Conservation (phyloP, 495 filamentous ascomycete species). For the Hypomontagnella submonticulosa region DNA sequence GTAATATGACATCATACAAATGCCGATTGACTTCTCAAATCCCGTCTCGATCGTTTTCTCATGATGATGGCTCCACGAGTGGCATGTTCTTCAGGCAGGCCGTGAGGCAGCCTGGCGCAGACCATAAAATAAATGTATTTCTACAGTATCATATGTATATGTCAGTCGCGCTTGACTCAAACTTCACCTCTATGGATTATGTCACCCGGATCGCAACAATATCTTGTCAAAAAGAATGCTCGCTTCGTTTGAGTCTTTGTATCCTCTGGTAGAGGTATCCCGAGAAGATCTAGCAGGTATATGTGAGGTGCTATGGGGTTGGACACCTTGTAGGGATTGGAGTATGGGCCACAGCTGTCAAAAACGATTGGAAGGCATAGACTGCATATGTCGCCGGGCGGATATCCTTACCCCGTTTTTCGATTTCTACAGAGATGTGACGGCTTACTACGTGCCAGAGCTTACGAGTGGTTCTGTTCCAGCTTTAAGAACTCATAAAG, state of each 20-base stretch:
- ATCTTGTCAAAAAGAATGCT: too few relatives aligned
- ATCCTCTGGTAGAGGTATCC: not conserved
- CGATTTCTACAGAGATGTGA: not conserved
- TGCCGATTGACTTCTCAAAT: too few relatives aligned
- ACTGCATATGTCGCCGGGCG: not conserved
- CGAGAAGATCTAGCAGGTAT: not conserved
- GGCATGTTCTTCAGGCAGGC: too few relatives aligned
- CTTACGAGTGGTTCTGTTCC: not conserved
- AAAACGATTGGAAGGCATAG: not conserved
- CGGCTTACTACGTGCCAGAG: not conserved
- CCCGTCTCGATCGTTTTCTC: too few relatives aligned
- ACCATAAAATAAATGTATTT: too few relatives aligned
- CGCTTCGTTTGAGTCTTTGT: not conserved
- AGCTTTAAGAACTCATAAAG: not conserved
- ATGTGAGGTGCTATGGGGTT: slow-evolving; percentile 2
- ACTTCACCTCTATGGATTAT: too few relatives aligned
- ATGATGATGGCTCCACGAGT: too few relatives aligned
- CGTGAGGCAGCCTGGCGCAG: too few relatives aligned
- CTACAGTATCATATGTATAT: too few relatives aligned
- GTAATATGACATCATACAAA: too few relatives aligned
- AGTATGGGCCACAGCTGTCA: not conserved
- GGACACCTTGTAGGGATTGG: not conserved
- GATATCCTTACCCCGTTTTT: not conserved
- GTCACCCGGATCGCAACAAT: too few relatives aligned
- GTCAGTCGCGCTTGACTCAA: too few relatives aligned